Evolutionary conservation across 1,284 basidiomycete genomes (phyloP).

Genomic region (Wolfiporia cocos): DNA sequence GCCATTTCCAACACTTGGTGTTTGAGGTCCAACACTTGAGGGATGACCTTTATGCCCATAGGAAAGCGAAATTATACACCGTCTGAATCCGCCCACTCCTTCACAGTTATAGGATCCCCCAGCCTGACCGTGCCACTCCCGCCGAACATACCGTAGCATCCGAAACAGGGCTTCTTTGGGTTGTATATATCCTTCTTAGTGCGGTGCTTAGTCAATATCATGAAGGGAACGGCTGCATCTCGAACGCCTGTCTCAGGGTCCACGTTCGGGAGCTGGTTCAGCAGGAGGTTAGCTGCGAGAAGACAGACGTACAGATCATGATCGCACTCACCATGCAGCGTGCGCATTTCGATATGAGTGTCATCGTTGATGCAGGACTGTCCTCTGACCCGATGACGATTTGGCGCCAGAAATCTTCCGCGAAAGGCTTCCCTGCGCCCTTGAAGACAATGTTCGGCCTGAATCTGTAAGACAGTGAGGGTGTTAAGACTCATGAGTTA

Average conservation of each 20-base stretch:
- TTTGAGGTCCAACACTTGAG: no score
- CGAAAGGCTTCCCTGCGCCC: constrained; percentile 44
- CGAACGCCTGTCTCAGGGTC: constrained; percentile 54
- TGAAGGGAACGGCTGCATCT: constrained; percentile 71
- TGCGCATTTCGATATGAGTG: constrained; percentile 59
- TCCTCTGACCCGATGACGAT: constrained; percentile 35
- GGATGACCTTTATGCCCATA: no score
- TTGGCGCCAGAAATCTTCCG: constrained; percentile 52
- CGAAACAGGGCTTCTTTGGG: constrained; percentile 52
- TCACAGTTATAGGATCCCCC: constrained; percentile 51
- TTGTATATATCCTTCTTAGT: constrained; percentile 43
- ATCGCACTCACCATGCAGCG: constrained; percentile 58
- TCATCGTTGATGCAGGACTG: constrained; percentile 32
- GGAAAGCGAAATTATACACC: constrained; percentile 6
- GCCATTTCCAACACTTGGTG: no score
- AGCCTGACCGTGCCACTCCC: constrained; percentile 46
- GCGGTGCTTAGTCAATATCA: constrained; percentile 65
- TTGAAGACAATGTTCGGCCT: constrained; percentile 66
- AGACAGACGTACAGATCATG: not conserved
- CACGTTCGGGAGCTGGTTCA: constrained; percentile 61
- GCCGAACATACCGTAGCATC: constrained; percentile 49
- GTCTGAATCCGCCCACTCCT: constrained; percentile 27
- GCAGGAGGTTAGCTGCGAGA: constrained; percentile 5
- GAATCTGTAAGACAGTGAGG: constrained; percentile 38
- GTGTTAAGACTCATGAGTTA: not conserved